A percentile compares a stretch with the other conserved stretches of the same genome.
phyloP scores from a whole-genome alignment of 805 yeast genomes.

The Phaffomyces opuntiae region DNA sequence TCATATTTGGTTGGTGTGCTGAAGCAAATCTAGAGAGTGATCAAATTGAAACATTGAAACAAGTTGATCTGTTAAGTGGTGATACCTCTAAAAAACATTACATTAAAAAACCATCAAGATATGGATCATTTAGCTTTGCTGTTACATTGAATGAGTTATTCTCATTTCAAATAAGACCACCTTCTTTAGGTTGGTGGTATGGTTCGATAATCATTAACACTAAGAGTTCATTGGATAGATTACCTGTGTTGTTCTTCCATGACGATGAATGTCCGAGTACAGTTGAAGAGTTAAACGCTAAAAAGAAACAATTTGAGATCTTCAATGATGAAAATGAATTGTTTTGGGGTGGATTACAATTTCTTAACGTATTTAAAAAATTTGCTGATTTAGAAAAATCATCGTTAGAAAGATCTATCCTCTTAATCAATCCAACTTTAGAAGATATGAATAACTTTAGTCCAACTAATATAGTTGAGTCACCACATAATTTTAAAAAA shows the following conservation, averaged over 20 bases:
- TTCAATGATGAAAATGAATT: conserved; percentile 49
- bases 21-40: conserved; percentile 40
- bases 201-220: conserved; percentile 80
- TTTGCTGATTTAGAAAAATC: conserved; percentile 62
- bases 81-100: conserved; percentile 11
- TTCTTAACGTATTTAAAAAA: conserved; percentile 46
- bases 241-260: conserved; percentile 88
- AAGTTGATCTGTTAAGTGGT: conserved; percentile 36
- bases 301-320: conserved; percentile 66
- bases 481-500: not conserved
- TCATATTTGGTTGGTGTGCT: conserved; percentile 64
- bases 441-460: conserved; percentile 34
- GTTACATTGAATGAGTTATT: conserved; percentile 53
- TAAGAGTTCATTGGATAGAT: conserved; percentile 45
- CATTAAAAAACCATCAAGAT: conserved; percentile 45
- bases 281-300: conserved; percentile 46
- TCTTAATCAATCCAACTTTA: conserved; percentile 68
- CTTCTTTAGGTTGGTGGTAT: conserved; percentile 84
- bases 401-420: conserved; percentile 62
- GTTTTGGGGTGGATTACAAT: conserved; percentile 91
- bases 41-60: conserved; percentile 40
- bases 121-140: conserved; percentile 59
- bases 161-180: conserved; percentile 78
- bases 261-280: conserved; percentile 84
- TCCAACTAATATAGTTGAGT: conserved; percentile 18